phyloP scores from a whole-genome alignment of 257 asterid genomes.

The Nemophila menziesii region DNA sequence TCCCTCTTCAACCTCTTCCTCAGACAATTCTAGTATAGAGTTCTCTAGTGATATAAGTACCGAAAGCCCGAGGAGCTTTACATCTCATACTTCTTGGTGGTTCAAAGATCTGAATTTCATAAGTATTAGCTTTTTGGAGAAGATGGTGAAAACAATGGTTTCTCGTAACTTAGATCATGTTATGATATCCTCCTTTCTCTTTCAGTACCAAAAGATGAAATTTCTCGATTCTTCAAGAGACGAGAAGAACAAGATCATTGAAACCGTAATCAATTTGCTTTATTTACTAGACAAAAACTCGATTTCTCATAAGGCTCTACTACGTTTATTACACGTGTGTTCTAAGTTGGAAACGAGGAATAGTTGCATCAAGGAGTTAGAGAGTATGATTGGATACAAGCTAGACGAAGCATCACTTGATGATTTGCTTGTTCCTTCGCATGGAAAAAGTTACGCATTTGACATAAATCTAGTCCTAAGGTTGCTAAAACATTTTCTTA shows the following conservation, averaged over 20 bases:
- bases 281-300: constrained; percentile 19
- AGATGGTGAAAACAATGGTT: constrained; percentile 23
- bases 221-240: constrained; percentile 6
- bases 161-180: constrained; percentile 21
- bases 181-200: constrained; percentile 31
- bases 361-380: constrained; percentile 21
- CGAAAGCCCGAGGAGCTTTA: constrained; percentile 22
- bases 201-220: constrained; percentile 26
- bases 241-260: constrained; percentile 19
- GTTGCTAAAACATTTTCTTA: constrained; percentile 24
- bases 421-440: constrained; percentile 37
- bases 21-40: constrained; percentile 17
- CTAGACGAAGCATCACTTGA: constrained; percentile 50
- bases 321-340: constrained; percentile 27
- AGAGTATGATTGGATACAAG: constrained; percentile 31
- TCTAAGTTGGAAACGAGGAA: constrained; percentile 14
- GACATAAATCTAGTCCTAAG: constrained; percentile 36
- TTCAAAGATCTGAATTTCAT: constrained; percentile 33
- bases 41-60: constrained; percentile 30
- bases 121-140: constrained; percentile 23
- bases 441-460: constrained; percentile 21
- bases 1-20: constrained; percentile 24
- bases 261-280: constrained; percentile 22
- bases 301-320: constrained; percentile 27
- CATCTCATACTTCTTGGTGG: constrained; percentile 26